Evolutionary conservation across 1,284 basidiomycete genomes (phyloP), one percentile per base, ranked within the genome.

Genomic region (Apiotrichum montevideense): DNA sequence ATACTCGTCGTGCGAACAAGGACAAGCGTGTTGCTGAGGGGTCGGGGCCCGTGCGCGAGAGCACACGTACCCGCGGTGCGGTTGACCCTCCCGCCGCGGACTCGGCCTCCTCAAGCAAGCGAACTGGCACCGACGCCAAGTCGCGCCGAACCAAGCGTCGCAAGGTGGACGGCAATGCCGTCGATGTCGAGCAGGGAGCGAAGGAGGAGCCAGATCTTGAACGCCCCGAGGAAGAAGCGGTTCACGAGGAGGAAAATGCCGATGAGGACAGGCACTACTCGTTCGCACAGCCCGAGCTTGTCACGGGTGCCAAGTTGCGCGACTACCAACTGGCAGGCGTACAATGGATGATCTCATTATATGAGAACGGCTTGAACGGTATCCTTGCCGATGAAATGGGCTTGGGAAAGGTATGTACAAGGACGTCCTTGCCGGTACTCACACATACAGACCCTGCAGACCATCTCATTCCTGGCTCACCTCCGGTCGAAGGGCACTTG

Each of bases 321-420:
- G 83, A 88, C 47, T 98, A 98, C 71, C 95, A 98, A 73, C 81
- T 98, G 1, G 90, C 93, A 52, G 95, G 95, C 4, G 83, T 98
- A 13, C 89, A 95, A 63, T 98, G 95, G 95, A 91, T 98, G 87
- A 87, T 89, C 4, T 86, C 86, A 37, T 78, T 98, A 9, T 91
- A 93, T 74, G 86, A 91, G 76, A 96, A 95, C 66, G 93, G 95
- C 2, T 86, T 97, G 51, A 94, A 92, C 41, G 94, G 95, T 3
- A 97, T 97, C 57, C 75, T 98, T 35, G 90, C 77, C 3, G 77
- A 78, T 53, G 77, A 97, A 72, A 97, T 97, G 93, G 93, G 93
- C 39, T 79, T 96, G 0, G 92, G 90, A 56, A 91, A 90, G 81
- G 87, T 78, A 50, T 60, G 67, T 21, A 21, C 21, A 21, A 21